A percentile compares a stretch with the other conserved stretches of the same genome.
Evolutionary conservation across 768 basidiomycete species (phyloP).

Genomic region (Lentinula boryana): DNA sequence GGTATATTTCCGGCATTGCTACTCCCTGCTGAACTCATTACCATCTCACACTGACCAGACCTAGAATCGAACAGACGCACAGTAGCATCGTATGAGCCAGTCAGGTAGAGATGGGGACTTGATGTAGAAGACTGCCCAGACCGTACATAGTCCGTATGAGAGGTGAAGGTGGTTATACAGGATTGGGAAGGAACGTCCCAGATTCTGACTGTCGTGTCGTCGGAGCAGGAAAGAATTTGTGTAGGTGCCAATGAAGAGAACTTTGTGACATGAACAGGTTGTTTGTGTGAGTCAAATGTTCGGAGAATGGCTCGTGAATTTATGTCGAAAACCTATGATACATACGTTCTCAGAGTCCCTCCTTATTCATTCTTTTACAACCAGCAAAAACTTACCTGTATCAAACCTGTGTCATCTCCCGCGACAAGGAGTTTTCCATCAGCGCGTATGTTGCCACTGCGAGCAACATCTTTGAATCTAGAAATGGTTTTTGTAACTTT

Average conservation of each 20-base stretch:
- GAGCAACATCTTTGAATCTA: conserved; percentile 93
- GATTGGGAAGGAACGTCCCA: conserved; percentile 95
- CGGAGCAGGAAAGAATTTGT: conserved; percentile 89
- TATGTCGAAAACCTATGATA: conserved; percentile 79
- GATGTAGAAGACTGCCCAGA: conserved; percentile 82
- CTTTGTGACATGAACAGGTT: conserved; percentile 91
- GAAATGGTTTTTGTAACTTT: conserved; percentile 95
- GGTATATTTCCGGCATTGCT: conserved; percentile 42
- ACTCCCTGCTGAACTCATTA: conserved; percentile 48
- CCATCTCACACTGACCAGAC: conserved; percentile 78
- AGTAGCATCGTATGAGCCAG: conserved; percentile 93
- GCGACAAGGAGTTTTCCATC: conserved; percentile 96
- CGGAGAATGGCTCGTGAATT: conserved; percentile 90
- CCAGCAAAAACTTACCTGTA: conserved; percentile 47
- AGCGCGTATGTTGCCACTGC: conserved; percentile 80
- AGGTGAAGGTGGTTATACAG: conserved; percentile 68
- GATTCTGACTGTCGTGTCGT: conserved; percentile 89
- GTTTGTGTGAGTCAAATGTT: conserved; percentile 89
- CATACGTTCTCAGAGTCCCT: not conserved
- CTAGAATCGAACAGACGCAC: conserved; percentile 84
- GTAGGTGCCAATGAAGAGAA: conserved; percentile 82
- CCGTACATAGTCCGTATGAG: conserved; percentile 95
- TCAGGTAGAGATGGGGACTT: conserved; percentile 80
- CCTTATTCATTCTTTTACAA: not conserved
- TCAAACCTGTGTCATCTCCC: conserved; percentile 88